Conservation (phyloP, 2,329 filamentous ascomycete genomes). For the Byssoonygena ceratinophila region DNA sequence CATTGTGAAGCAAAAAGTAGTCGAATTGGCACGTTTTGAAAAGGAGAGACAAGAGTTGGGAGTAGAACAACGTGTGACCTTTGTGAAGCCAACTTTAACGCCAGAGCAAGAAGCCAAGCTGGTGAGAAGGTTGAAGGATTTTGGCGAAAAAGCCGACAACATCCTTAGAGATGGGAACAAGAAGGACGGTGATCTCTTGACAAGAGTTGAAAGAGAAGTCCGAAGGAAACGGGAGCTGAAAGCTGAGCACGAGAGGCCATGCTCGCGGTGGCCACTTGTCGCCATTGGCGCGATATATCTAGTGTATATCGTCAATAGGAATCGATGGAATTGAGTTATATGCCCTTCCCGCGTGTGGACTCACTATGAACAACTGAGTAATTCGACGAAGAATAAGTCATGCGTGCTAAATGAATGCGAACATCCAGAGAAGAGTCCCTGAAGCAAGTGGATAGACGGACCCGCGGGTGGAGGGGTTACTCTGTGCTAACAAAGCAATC, state of each 20-base stretch:
- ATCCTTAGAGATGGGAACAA: background rate
- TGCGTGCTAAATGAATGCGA: no score
- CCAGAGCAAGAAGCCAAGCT: background rate
- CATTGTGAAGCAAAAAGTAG: constrained; percentile 1
- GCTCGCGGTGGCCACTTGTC: background rate
- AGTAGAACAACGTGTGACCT: background rate
- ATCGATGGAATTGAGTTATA: background rate
- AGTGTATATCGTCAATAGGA: background rate
- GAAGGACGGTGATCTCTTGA: background rate
- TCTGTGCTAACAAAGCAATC: no score
- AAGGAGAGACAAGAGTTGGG: constrained; percentile 1
- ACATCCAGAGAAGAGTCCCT: no score
- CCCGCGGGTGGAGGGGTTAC: no score
- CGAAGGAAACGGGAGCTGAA: background rate
- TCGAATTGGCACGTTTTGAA: constrained; percentile 2
- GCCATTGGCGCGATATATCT: background rate
- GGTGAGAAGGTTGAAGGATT: background rate
- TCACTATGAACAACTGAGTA: background rate
- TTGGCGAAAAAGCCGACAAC: background rate
- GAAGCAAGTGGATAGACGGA: no score
- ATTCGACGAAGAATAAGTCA: no score
- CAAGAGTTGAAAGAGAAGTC: background rate
- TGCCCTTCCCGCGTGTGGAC: background rate
- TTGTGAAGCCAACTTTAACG: background rate
- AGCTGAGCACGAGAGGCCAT: background rate